Evolutionary conservation across 1,284 basidiomycete species (phyloP).

Genomic region (Schizophyllum commune): DNA sequence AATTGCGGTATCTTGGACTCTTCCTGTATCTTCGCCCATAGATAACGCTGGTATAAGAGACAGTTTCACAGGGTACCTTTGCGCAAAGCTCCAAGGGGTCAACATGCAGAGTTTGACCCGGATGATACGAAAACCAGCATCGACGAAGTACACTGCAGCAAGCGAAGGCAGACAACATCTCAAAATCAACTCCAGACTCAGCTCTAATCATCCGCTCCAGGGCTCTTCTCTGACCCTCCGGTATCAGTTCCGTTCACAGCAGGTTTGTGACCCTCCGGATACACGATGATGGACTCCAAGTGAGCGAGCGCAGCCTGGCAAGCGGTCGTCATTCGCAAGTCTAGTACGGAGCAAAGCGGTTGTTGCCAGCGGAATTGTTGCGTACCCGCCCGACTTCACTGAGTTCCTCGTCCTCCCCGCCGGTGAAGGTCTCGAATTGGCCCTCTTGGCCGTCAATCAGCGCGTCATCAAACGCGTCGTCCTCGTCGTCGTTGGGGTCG

Average conservation of each 20-base stretch:
- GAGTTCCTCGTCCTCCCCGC: conserved; percentile 58
- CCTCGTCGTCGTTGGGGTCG: conserved; percentile 50
- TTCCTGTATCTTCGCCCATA: too few species aligned
- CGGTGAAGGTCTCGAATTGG: conserved; percentile 53
- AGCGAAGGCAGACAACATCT: too few species aligned
- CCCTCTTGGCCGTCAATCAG: conserved; percentile 46
- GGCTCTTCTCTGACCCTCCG: neutral
- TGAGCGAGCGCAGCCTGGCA: conserved; percentile 65
- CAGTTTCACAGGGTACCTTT: too few species aligned
- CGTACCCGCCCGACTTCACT: conserved; percentile 90
- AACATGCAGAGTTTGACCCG: too few species aligned
- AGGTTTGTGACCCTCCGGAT: neutral
- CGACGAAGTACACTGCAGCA: too few species aligned
- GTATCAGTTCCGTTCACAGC: neutral
- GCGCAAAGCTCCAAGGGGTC: too few species aligned
- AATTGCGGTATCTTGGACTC: too few species aligned
- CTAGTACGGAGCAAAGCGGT: conserved; percentile 85
- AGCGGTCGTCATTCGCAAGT: conserved; percentile 20
- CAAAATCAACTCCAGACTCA: too few species aligned
- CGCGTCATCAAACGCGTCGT: conserved; percentile 52
- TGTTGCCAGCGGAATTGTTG: conserved; percentile 77
- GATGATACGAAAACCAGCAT: too few species aligned
- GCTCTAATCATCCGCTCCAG: neutral
- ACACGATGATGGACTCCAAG: conserved; percentile 62
- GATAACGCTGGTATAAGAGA: too few species aligned